Conservation (phyloP, 352 stramenopile genomes). For the Aphanomyces stellatus region DNA sequence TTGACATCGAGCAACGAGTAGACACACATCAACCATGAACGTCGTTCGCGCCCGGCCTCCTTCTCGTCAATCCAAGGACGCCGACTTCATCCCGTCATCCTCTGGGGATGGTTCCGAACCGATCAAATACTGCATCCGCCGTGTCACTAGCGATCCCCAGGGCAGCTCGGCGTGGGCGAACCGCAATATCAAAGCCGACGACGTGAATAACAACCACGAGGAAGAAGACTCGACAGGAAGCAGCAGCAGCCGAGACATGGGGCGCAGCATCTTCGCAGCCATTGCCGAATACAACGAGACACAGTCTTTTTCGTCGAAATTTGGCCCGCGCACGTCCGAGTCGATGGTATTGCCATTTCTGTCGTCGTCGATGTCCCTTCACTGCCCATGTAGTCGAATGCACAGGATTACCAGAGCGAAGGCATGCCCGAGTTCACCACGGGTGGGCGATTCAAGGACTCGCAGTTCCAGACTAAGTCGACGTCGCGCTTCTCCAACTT, state of each 20-base stretch:
- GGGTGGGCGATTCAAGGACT: constrained; percentile 39
- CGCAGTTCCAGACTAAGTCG: constrained; percentile 71
- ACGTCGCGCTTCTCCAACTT: constrained; percentile 65
- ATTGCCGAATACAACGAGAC: neutral
- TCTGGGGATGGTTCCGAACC: too few relatives aligned
- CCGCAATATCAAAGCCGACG: too few relatives aligned
- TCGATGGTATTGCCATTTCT: neutral
- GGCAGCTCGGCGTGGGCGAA: too few relatives aligned
- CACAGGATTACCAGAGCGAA: neutral
- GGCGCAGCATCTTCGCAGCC: neutral
- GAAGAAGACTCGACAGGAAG: neutral
- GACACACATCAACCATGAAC: neutral
- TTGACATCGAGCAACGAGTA: neutral
- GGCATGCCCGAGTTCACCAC: constrained; percentile 5
- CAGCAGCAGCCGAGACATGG: neutral
- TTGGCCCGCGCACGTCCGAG: neutral
- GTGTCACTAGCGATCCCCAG: too few relatives aligned
- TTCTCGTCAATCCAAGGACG: neutral
- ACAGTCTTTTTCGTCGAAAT: neutral
- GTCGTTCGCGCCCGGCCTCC: too few relatives aligned
- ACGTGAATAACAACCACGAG: neutral
- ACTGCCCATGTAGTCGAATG: neutral
- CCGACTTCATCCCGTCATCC: neutral
- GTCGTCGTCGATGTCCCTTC: neutral
- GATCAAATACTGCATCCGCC: neutral